Evolutionary conservation across 2,329 filamentous ascomycete genomes (phyloP).

Genomic region (Drechslerella stenobrocha): DNA sequence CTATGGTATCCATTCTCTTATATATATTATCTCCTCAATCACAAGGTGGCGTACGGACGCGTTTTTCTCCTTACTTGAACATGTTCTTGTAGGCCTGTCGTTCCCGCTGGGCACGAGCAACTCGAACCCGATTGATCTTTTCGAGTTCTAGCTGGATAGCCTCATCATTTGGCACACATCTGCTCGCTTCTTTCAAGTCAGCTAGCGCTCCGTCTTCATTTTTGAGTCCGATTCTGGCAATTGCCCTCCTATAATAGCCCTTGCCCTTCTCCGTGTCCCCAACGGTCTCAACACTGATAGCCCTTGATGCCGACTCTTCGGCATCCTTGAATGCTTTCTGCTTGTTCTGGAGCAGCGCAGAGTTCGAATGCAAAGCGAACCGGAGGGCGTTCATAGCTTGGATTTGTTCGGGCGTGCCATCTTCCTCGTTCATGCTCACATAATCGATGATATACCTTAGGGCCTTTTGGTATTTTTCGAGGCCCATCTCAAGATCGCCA

Average conservation of each 20-base stretch:
- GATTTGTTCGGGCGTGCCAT: slow-evolving; percentile 70
- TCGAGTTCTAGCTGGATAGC: slow-evolving; percentile 75
- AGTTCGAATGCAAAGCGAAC: slow-evolving; percentile 85
- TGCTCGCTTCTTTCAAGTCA: slow-evolving; percentile 74
- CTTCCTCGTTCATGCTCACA: slow-evolving; percentile 67
- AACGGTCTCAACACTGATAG: slow-evolving; percentile 68
- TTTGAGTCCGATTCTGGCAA: slow-evolving; percentile 74
- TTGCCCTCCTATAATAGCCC: slow-evolving; percentile 79
- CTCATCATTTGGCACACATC: slow-evolving; percentile 73
- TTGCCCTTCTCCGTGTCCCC: slow-evolving; percentile 82
- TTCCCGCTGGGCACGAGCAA: slow-evolving; percentile 78
- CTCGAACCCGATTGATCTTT: slow-evolving; percentile 74
- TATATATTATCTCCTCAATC: too few relatives aligned
- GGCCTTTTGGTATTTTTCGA: slow-evolving; percentile 94
- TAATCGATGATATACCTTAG: slow-evolving; percentile 87
- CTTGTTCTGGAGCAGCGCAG: slow-evolving; percentile 83
- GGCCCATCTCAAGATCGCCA: slow-evolving; percentile 68
- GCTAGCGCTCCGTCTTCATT: slow-evolving; percentile 79
- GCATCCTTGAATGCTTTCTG: slow-evolving; percentile 71
- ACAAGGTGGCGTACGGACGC: too few relatives aligned
- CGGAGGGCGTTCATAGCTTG: slow-evolving; percentile 72
- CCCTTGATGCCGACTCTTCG: slow-evolving; percentile 70
- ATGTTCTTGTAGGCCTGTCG: slow-evolving; percentile 92
- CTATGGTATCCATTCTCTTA: too few relatives aligned
- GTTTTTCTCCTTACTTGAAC: too few relatives aligned